Evolutionary conservation across 2,329 filamentous ascomycete species (phyloP).

Genomic region (Hypoxylon sp.): DNA sequence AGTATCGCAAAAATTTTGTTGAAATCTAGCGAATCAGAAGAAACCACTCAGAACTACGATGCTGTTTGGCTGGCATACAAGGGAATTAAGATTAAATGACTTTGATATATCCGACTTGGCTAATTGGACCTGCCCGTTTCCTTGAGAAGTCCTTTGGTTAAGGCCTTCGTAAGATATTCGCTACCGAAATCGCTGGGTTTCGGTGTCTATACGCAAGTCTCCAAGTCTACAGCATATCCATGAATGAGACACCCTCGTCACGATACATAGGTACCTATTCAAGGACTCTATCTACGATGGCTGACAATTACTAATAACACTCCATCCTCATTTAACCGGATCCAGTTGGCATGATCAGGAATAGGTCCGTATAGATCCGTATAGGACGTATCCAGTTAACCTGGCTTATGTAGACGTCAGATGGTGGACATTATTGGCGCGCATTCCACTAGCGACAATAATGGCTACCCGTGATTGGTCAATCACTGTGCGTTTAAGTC

Average conservation of each 20-base stretch:
- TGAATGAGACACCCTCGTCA: not conserved
- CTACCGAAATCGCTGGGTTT: not conserved
- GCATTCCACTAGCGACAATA: conserved; percentile 5
- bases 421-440: conserved; percentile 21
- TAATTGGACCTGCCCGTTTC: not conserved
- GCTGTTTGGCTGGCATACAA: not conserved
- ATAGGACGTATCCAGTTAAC: not conserved
- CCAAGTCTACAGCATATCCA: too few species aligned
- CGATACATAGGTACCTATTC: too few species aligned
- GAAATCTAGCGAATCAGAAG: not conserved
- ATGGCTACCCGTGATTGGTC: conserved; percentile 15
- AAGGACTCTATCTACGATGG: too few species aligned
- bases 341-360: not conserved
- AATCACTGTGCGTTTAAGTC: conserved; percentile 16
- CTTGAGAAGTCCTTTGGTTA: not conserved
- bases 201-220: not conserved
- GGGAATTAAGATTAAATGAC: not conserved
- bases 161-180: not conserved
- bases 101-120: not conserved
- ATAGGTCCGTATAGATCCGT: not conserved
- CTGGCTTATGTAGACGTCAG: not conserved
- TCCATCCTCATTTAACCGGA: not conserved
- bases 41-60: not conserved
- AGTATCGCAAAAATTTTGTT: too few species aligned
- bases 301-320: not conserved